Base-by-base conservation (phyloP, 2,329 filamentous ascomycete species). In the Lasiodiplodia sp. region DNA sequence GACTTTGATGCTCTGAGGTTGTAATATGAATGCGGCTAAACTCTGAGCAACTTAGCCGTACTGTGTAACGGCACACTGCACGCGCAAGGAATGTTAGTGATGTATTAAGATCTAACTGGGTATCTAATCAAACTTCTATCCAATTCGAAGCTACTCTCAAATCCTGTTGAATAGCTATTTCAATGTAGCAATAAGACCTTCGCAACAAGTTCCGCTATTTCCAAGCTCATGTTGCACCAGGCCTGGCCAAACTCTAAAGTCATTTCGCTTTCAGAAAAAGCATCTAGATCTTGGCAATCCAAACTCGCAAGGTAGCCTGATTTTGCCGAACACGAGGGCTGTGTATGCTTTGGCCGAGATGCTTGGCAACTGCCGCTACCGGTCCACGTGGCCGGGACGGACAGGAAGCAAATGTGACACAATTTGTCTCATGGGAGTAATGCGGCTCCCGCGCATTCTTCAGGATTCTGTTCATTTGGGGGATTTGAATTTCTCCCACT, bases 71-170 rank as follows among this genome's bases (percentile, higher is more conserved):
- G 21, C n/a, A 18, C 60, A 21, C 47, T 53, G 31, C 47, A n/a
- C n/a, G 21, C 49, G 4, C 28, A 28, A 37, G 21, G 12, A 58
- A 18, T 12, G 11, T 3, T 38, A 34, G n/a, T 18, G 31, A 53
- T 64, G 47, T 47, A 52, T 52, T 52, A 37, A 34, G 1, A 25
- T 64, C 44, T 64, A 64, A 52, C 18, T 64, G 60, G 60, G 60
- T 64, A 64, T 64, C 60, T 64, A 64, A 34, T 64, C 40, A 51
- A 28, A 11, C 47, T 11, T n/a, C 60, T 64, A 52, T 64, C 60
- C 60, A 64, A 52, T 37, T 12, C 44, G 44, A 28, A 28, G 25
- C 21, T 34, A 40, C 31, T 64, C 31, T 6, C 5, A 16, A 25
- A 34, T 25, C n/a, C 44, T 28, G 25, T n/a, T 49, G 14, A 38